Percentiles rank a stretch among this genome's conserved stretches.
Evolutionary conservation across 2,329 filamentous ascomycete genomes (phyloP).

Genomic region (Dendryphion nanum): DNA sequence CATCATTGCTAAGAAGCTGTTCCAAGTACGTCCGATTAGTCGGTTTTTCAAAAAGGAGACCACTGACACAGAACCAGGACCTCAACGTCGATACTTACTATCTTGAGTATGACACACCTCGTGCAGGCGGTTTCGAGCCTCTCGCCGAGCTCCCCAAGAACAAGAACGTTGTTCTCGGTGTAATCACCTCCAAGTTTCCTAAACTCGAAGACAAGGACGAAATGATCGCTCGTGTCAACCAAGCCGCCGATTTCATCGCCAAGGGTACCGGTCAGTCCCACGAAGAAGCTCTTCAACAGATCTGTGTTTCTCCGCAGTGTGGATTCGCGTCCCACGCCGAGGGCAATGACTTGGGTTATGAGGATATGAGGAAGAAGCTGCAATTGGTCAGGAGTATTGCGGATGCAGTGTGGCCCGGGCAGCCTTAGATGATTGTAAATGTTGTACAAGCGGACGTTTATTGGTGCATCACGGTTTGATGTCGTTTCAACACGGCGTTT

Average conservation of each 20-base stretch:
- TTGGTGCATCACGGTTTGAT: not conserved
- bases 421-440: slow-evolving; percentile 37
- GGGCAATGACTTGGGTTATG: slow-evolving; percentile 66
- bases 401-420: slow-evolving; percentile 67
- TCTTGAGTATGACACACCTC: slow-evolving; percentile 48
- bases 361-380: slow-evolving; percentile 74
- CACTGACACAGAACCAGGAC: slow-evolving; percentile 19
- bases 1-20: slow-evolving; percentile 44
- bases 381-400: slow-evolving; percentile 69
- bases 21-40: slow-evolving; percentile 26
- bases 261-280: slow-evolving; percentile 63
- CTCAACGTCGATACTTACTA: slow-evolving; percentile 43
- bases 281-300: slow-evolving; percentile 66
- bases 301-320: slow-evolving; percentile 45
- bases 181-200: slow-evolving; percentile 48
- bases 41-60: not conserved
- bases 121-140: slow-evolving; percentile 49
- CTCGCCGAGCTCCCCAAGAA: slow-evolving; percentile 44
- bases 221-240: slow-evolving; percentile 47
- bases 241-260: slow-evolving; percentile 64
- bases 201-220: slow-evolving; percentile 47
- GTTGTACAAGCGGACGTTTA: not conserved
- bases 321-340: slow-evolving; percentile 66
- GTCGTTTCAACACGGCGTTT: too few species aligned
- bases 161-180: slow-evolving; percentile 49